Base-by-base conservation (phyloP, 2,329 filamentous ascomycete species). In the Ophiostoma piceae region DNA sequence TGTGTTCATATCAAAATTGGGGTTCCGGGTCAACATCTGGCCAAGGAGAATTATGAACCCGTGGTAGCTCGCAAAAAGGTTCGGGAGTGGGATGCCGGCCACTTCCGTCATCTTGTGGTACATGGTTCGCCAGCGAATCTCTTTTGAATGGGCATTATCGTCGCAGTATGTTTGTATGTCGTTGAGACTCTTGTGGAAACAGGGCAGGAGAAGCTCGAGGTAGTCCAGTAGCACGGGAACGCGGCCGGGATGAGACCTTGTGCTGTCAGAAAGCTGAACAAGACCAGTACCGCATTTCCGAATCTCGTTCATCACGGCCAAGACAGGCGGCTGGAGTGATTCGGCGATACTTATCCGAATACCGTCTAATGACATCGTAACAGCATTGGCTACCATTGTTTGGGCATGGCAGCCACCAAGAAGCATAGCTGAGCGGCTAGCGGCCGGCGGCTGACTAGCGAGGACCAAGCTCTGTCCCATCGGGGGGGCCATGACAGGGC, bases 51-150 rank as follows among this genome's bases (percentile, higher is more conserved):
- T 76, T 66, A 88, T 75, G 72, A 85, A 87, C 68, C 83, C 80
- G 72, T 87, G 86, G 75, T 86, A 88, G 69, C 87, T 79, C 37
- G 81, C 76, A 71, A 88, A 88, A 7, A 85, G 80, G 19, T 83
- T 81, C 0, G 82, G 82, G 1, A 89, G 77, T 6, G 79, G 79
- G 41, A 85, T 80, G 2, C 79, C 82, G 3, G 82, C 82, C 74
- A 88, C 84, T 32, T 83, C 80, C 8, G 80, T 81, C 81, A 88
- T 82, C 5, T 79, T 77, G 75, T 87, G 81, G 74, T 84, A 86
- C 85, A 88, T 88, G 73, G 81, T 82, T 60, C 82, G 81, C 87
- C 87, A 89, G 69, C 85, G 81, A 47, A 80, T 78, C 71, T 83
- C 80, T 69, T 81, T 82, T 22, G 80, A 78, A 60, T 83, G 73